Base-by-base conservation (phyloP, 257 asterid species). In the Solanum paucissectum region DNA sequence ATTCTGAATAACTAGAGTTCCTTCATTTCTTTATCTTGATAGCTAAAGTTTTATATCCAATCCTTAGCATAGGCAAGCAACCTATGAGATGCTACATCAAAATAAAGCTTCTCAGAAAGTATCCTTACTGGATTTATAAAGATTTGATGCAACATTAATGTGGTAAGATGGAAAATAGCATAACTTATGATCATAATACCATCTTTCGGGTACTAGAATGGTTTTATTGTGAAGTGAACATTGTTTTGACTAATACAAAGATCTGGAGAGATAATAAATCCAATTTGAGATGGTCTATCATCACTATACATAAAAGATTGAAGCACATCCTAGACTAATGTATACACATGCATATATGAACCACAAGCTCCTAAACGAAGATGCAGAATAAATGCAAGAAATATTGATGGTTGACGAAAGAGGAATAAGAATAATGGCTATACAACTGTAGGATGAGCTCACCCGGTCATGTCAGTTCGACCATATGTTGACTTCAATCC, bases 401-500 rank as follows among this genome's bases (percentile, higher is more conserved):
- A 60, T n/a, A 60, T 60, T 60, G 69, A 60, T 62, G 71, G 29
- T 62, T 9, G 71, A 62, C 32, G 9, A 44, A 79, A 79, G 38
- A 79, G 84, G 37, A 79, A 79, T 13, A 8, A 18, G 84, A 27
- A 79, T 44, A 44, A 79, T 14, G 84, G 66, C 16, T 25, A 81
- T 18, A 81, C 11, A 49, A 49, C 11, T 27, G 42, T 9, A 32
- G 33, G 8, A 86, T 49, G 73, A 90, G 87, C 94, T 91, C 90
- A 96, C 99, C 99, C 99, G 74, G 40, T 85, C 92, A 96, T 93
- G 92, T 87, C 93, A n/a, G 98, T 96, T 87, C 99, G 94, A 87
- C 96, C 98, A 69, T 94, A 95, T 83, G 99, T 97, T 72, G 98
- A 90, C 90, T 97, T 97, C 92, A 97, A 92, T 85, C 99, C 99